Evolutionary conservation across 1,284 basidiomycete genomes (phyloP), one percentile per base, ranked within the genome.

Genomic region (Sphaerobolus stellatus): DNA sequence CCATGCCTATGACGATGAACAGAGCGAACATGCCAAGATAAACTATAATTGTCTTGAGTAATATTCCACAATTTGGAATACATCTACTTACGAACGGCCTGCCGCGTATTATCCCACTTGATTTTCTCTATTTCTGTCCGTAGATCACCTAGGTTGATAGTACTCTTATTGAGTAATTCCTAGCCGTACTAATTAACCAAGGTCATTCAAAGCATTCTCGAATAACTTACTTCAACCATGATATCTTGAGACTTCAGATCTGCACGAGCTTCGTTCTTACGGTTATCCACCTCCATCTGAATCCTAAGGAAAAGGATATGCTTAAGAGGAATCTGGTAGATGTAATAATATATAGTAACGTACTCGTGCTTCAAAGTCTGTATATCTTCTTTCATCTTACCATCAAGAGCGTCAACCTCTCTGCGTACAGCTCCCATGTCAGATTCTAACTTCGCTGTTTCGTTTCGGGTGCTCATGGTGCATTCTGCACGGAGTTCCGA

Each of bases 351-450:
- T 9, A n/a, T 22, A 13, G 24, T 53, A 16, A 80, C 84, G 60
- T 63, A 93, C 90, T 98, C 94, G 66, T 98, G 94, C 71, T 94
- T 94, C 64, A 99, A 75, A 33, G 82, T 88, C 24, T 81, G 84
- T 40, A 99, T 75, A 64, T 97, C 93, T 69, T 98, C 94, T 71
- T 96, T 96, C 84, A 99, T 90, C 71, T 91, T 94, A 51, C 91
- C 87, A 63, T 90, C 85, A 29, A 98, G 72, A 3, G 80, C 76
- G 66, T 99, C 96, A 11, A 96, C 87, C 53, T 99, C 97, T 58
- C 94, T 79, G 59, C 94, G 82, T 16, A 98, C 78, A 1, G 88
- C 82, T 13, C 84, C 76, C 2, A 88, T 86, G 50, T 90, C 78
- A 2, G 91, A 80, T 22, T 86, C 81, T 59, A 98, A 80, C 4